Evolutionary conservation across 1,139 yeast species (phyloP), one percentile per base, ranked within the genome.

Genomic region (Yamadazyma pseudoaaseri): DNA sequence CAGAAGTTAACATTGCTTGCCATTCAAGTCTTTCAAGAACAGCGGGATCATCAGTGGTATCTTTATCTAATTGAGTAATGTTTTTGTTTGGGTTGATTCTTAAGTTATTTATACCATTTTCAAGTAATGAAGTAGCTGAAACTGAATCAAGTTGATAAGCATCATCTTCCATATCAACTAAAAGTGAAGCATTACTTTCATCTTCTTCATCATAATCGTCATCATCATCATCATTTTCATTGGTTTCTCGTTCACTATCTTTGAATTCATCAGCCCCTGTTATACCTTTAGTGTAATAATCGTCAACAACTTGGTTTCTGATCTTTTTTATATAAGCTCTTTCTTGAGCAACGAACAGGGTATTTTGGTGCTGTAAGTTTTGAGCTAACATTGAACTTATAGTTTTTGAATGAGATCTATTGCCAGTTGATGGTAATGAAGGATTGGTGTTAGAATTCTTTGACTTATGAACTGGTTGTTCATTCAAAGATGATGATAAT

Each of bases 1-100:
- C 98, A 4, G 92, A 76, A 3, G 86, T 76, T 30, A 92, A 68
- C 96, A 92, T 87, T 0, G 94, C 79, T 56, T 92, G 97, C 98
- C 98, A 92, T 60, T 90, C 97, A 17, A 90, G 68, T 31, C 98
- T 68, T 54, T 89, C 97, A 18, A 81, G 57, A 14, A 86, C 79
- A 15, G 75, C 73, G 2, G 86, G 84, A 45, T 82, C 86, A 35
- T 75, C 70, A 6, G 70, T 70, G 23, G 62, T 62, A 28, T 71
- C 70, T 30, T 62, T 62, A 37, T 63, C 60, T 27, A 74, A 49
- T 29, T 67, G 62, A 18, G 74, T 65, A 29, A 67, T 54, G 37
- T 65, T 58, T 26, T 65, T 62, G 33, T 54, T 58, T 9, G 49
- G 48, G 33, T 63, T 66, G 4, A 62, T 52, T 16, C 62, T 58